Base-by-base conservation (phyloP, 129 eudicot genomes). In the Solidago caesia region DNA sequence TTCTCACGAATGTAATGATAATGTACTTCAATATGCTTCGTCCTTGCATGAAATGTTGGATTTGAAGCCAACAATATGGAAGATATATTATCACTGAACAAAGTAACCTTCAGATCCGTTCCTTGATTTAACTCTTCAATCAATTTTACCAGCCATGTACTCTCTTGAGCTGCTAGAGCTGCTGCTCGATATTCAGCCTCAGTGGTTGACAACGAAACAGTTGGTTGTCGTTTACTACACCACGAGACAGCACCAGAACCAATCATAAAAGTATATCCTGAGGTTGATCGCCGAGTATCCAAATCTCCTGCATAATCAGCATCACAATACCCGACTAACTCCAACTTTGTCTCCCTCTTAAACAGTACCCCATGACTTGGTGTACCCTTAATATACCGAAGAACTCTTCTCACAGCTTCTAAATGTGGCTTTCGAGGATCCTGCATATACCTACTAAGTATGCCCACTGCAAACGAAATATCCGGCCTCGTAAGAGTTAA, bases 191-290 rank as follows among this genome's bases (percentile, higher is more conserved):
- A 57, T 7, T 57, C 63, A 3, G 39, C 39, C 39, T 33, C 3
- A 33, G 39, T 33, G 39, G 39, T 33, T 33, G 39, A 33, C 39
- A 33, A 57, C 5, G 63, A 57, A 8, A 57, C 63, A 16, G 33
- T 57, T 57, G 68, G 64, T 51, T 70, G 75, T 25, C 47, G 27
- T 70, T 52, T 70, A 43, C 49, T 52, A 12, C 75, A 70, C 75
- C 64, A 70, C 5, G 75, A 26, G 5, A 70, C 16, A 14, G 49
- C 48, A 2, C 64, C 13, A 39, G 46, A 7, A 3, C 75, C 75
- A 11, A 70, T 21, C 61, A 51, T 51, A 27, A 52, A 70, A 21
- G 33, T 63, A 29, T 70, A 70, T 21, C 75, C 75, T 0, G 75
- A 9, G 3, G 75, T 52, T 6, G 75, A 70, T 3, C 47, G 63